Conservation (phyloP, 2,329 filamentous ascomycete species). For the Mycosphaerella arachidis region DNA sequence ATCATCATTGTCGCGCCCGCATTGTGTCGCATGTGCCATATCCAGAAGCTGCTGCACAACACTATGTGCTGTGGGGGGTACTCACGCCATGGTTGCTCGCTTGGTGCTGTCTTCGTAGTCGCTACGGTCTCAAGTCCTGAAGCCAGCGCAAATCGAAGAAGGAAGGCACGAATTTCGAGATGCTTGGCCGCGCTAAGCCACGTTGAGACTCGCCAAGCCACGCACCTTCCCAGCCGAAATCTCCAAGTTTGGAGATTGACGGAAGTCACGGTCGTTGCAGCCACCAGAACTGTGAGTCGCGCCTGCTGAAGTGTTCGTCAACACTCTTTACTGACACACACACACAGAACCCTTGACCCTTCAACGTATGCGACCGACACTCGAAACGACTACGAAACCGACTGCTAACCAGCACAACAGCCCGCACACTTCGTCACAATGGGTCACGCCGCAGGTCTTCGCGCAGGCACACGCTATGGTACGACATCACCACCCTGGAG, state of each 20-base stretch:
- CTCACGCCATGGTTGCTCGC: neutral
- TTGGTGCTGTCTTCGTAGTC: neutral
- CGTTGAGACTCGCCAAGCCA: neutral
- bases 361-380: constrained; percentile 11
- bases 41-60: neutral
- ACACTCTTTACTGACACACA: constrained; percentile 6
- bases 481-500: constrained; percentile 19
- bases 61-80: neutral
- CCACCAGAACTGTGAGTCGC: neutral
- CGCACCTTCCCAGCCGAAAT: neutral
- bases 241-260: neutral
- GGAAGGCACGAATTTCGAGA: neutral
- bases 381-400: neutral
- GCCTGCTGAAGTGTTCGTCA: too few relatives aligned
- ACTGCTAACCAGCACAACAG: constrained; percentile 19
- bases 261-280: neutral
- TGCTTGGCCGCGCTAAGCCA: neutral
- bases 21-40: neutral
- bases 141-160: neutral
- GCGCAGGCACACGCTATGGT: constrained; percentile 42
- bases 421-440: constrained; percentile 40
- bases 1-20: neutral
- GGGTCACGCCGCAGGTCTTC: constrained; percentile 51
- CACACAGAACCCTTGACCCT: constrained; percentile 6
- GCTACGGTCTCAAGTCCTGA: neutral